Base-by-base conservation (phyloP, 2,329 filamentous ascomycete genomes). In the Talaromyces sp. region DNA sequence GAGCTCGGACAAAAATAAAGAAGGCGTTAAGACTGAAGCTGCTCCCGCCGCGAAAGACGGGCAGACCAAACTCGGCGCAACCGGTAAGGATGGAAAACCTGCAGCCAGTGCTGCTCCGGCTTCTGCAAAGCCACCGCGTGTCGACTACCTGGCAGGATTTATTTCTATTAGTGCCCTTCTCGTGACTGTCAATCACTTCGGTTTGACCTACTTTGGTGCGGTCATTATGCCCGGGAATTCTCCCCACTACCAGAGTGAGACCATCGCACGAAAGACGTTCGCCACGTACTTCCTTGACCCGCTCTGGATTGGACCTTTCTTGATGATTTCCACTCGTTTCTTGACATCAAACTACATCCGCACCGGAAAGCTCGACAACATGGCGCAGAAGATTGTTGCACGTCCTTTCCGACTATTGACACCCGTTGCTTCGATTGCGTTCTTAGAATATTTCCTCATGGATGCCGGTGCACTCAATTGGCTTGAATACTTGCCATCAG, bases 231-330 rank as follows among this genome's bases (percentile, higher is more conserved):
- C 75, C 0, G 74, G 71, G 11, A 75, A 71, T 17, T 73, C 69
- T 38, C 63, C 71, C 60, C 81, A 82, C 65, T 77, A 81, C 59
- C 60, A 69, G 4, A 78, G 76, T 6, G 81, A 83, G 64, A 71
- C 70, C 27, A 79, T 78, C 75, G 74, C 79, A 1, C 75, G 77
- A 36, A 79, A 77, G 67, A 78, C 79, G 11, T 70, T 82, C 22
- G 78, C 77, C 0, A 76, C 80, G 1, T 82, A 79, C 67, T 69
- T 83, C 11, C 75, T 83, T 40, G 81, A 82, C 36, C 78, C 78
- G 49, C 75, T 82, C 65, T 82, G 80, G 78, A 78, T 83, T 13
- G 81, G 81, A 22, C 78, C 80, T 27, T 83, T 83, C 72, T 80
- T 83, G 70, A 80, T 80, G 8, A 83, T 79, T 7, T 81, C 81